Evolutionary conservation across 192 early-diverging fungal genomes (phyloP).

Genomic region (Entrophospora sp.): DNA sequence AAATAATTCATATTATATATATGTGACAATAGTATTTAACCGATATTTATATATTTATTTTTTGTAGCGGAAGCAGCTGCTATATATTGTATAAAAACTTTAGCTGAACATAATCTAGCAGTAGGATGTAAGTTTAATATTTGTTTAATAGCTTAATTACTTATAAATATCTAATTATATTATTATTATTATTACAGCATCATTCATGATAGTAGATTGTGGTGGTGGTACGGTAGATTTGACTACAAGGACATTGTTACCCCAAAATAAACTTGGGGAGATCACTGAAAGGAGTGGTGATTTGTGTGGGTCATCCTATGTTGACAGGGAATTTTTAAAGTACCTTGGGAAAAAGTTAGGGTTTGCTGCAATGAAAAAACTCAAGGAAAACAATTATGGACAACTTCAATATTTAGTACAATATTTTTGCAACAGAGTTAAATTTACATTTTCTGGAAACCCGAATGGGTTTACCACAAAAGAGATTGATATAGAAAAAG

Average conservation of each 20-base stretch:
- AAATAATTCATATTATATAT: neutral
- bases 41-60: neutral
- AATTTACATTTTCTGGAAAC: conserved; percentile 14
- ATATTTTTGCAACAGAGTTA: conserved; percentile 12
- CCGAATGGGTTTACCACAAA: neutral
- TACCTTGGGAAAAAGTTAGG: conserved; percentile 38
- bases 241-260: conserved; percentile 25
- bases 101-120: conserved; percentile 6
- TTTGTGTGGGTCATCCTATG: conserved; percentile 36
- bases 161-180: neutral
- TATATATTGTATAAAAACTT: conserved; percentile 8
- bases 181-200: neutral
- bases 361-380: conserved; percentile 25
- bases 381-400: conserved; percentile 26
- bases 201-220: conserved; percentile 38
- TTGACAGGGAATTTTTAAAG: conserved; percentile 39
- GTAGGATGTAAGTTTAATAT: conserved; percentile 7
- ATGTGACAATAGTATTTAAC: neutral
- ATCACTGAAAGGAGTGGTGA: conserved; percentile 25
- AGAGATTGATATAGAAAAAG: conserved; percentile 17
- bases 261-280: conserved; percentile 29
- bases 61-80: conserved; percentile 18
- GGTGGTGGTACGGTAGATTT: conserved; percentile 38
- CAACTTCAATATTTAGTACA: conserved; percentile 20
- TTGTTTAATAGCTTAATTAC: neutral